These are phyloP conservation scores for Chaetoceros muelleri DNA, from an alignment of 108 stramenopile genomes.

Conservation along the genomic window DNA sequence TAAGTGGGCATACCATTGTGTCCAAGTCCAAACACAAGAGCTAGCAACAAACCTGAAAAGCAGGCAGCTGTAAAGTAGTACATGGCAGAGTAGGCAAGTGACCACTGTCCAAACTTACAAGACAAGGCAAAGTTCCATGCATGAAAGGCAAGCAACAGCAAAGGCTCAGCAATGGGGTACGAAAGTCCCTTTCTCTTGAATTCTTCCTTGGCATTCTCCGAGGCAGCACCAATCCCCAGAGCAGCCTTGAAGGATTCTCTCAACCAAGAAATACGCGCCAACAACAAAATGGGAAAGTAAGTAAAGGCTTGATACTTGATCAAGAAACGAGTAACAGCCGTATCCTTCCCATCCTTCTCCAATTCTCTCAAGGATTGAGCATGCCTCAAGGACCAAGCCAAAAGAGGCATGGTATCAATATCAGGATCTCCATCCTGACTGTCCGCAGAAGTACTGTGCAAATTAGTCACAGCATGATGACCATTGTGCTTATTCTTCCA, in stretches of 20 bases:
- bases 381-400: slow-evolving; percentile 95
- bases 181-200: slow-evolving; percentile 64
- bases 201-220: slow-evolving; percentile 76
- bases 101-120: slow-evolving; percentile 68
- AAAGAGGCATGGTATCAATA: slow-evolving; percentile 98
- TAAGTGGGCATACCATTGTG: slow-evolving; percentile 99
- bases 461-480: slow-evolving; percentile 98
- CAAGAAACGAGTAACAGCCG: slow-evolving; percentile 64
- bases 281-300: slow-evolving; percentile 94
- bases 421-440: slow-evolving; percentile 89
- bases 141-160: slow-evolving; percentile 74
- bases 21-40: slow-evolving; percentile 96
- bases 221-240: slow-evolving; percentile 75
- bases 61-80: slow-evolving; percentile 69
- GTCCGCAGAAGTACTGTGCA: slow-evolving; percentile 72
- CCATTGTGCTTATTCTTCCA: slow-evolving; percentile 99
- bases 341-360: slow-evolving; percentile 59
- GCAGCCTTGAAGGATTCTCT: slow-evolving; percentile 90
- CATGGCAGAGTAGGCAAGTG: slow-evolving; percentile 38
- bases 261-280: slow-evolving; percentile 95
- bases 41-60: slow-evolving; percentile 89
- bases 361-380: slow-evolving; percentile 81
- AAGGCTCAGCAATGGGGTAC: slow-evolving; percentile 69
- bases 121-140: slow-evolving; percentile 65
- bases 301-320: slow-evolving; percentile 81